Conservation (phyloP, 2,329 filamentous ascomycete genomes). For the Aspergillus fumigatiaffinis region DNA sequence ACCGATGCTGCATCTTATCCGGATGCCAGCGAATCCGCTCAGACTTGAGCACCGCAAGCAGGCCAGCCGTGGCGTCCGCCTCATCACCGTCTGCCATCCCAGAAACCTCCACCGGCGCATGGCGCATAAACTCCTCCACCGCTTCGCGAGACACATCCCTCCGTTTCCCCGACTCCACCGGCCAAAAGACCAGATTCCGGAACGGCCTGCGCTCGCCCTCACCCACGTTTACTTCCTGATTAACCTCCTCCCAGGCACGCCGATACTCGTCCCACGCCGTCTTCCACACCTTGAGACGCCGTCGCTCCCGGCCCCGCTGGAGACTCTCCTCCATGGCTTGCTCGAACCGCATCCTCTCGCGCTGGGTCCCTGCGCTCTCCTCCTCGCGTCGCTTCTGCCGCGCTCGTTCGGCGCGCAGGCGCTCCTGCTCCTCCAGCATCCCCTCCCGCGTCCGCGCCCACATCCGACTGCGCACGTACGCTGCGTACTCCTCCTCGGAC, state of each 20-base stretch:
- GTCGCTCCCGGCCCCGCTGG: slow-evolving; percentile 61
- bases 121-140: slow-evolving; percentile 67
- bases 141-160: slow-evolving; percentile 55
- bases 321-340: slow-evolving; percentile 67
- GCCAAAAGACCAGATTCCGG: slow-evolving; percentile 63
- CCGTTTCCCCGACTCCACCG: slow-evolving; percentile 59
- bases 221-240: slow-evolving; percentile 16
- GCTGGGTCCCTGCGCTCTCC: slow-evolving; percentile 21
- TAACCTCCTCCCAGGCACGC: slow-evolving; percentile 57
- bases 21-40: slow-evolving; percentile 96
- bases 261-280: slow-evolving; percentile 64
- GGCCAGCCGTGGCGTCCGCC: slow-evolving; percentile 25
- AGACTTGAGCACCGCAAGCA: slow-evolving; percentile 61
- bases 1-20: slow-evolving; percentile 91
- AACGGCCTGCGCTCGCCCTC: slow-evolving; percentile 19
- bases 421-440: slow-evolving; percentile 69
- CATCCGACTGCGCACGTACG: slow-evolving; percentile 82
- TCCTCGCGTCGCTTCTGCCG: slow-evolving; percentile 45
- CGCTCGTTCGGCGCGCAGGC: slow-evolving; percentile 51
- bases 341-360: slow-evolving; percentile 46
- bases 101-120: slow-evolving; percentile 38
- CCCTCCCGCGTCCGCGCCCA: slow-evolving; percentile 93
- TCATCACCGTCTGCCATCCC: slow-evolving; percentile 1
- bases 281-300: slow-evolving; percentile 42
- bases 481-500: slow-evolving; percentile 88